These are phyloP conservation scores for Hymenoscyphus linearis DNA, from an alignment of 2,329 filamentous ascomycete genomes.

Conservation along the genomic window DNA sequence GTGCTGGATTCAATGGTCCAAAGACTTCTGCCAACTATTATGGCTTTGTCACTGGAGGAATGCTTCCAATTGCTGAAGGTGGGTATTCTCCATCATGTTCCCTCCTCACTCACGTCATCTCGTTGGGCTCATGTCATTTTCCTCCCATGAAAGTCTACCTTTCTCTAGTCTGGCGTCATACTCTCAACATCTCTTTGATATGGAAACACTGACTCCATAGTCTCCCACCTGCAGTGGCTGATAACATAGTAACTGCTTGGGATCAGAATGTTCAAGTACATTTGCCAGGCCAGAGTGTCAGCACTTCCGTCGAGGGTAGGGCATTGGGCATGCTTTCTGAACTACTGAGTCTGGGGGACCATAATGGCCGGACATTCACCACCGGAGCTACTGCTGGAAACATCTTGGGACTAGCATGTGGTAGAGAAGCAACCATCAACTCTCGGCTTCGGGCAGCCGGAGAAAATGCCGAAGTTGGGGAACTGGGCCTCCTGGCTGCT, in stretches of 20 bases:
- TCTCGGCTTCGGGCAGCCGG: slow-evolving; percentile 30
- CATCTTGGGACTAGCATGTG: slow-evolving; percentile 61
- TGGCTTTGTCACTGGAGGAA: slow-evolving; percentile 82
- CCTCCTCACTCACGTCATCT: too few relatives aligned
- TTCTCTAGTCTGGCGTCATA: too few relatives aligned
- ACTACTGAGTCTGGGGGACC: slow-evolving; percentile 54
- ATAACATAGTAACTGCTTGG: slow-evolving; percentile 66
- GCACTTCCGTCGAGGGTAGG: slow-evolving; percentile 70
- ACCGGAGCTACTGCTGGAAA: slow-evolving; percentile 67
- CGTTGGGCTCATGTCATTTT: too few relatives aligned
- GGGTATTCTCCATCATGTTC: too few relatives aligned
- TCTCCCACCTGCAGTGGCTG: slow-evolving; percentile 49
- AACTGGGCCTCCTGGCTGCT: slow-evolving; percentile 63
- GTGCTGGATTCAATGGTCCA: slow-evolving; percentile 34
- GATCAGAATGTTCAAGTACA: slow-evolving; percentile 87
- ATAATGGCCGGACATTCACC: slow-evolving; percentile 73
- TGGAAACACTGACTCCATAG: too few relatives aligned
- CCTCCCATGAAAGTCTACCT: too few relatives aligned
- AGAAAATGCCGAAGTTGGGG: slow-evolving; percentile 49
- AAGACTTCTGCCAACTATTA: slow-evolving; percentile 53
- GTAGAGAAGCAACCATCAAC: slow-evolving; percentile 60
- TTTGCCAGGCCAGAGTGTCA: slow-evolving; percentile 67
- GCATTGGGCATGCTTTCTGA: slow-evolving; percentile 65
- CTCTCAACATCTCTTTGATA: too few relatives aligned
- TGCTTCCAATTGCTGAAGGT: slow-evolving; percentile 66